A percentile compares a stretch with the other conserved stretches of the same genome.
Evolutionary conservation across 1,284 basidiomycete species (phyloP).

Genomic region (Rugosomyces carneus): DNA sequence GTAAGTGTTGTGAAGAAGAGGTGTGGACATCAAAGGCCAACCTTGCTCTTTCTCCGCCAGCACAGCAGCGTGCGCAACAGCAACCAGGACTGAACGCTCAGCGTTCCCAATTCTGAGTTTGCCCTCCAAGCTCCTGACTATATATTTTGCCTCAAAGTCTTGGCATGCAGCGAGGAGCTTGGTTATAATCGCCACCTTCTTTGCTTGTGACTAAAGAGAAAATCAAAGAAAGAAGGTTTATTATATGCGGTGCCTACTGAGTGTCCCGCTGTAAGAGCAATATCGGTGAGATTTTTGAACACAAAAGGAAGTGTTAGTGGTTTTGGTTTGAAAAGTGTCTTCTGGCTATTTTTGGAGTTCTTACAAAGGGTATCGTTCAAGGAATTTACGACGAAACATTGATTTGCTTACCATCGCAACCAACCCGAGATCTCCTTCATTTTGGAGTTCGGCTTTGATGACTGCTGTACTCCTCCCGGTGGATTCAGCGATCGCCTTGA

Average conservation of each 20-base stretch:
- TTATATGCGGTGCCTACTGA: constrained; percentile 43
- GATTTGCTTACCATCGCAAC: constrained; percentile 76
- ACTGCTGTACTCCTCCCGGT: constrained; percentile 81
- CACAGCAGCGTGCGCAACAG: constrained; percentile 82
- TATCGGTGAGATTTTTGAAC: constrained; percentile 81
- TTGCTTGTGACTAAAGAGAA: constrained; percentile 71
- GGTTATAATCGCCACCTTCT: constrained; percentile 95
- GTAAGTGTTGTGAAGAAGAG: constrained; percentile 5
- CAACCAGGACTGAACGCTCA: constrained; percentile 87
- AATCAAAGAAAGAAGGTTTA: constrained; percentile 3
- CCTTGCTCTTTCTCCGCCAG: constrained; percentile 70
- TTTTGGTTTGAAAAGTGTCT: constrained; percentile 93
- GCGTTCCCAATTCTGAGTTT: constrained; percentile 97
- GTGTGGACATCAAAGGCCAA: constrained; percentile 26
- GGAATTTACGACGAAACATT: neutral
- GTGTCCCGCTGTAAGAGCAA: constrained; percentile 80
- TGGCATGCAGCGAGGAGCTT: constrained; percentile 91
- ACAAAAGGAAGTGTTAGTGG: constrained; percentile 85
- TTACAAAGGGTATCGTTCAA: constrained; percentile 25
- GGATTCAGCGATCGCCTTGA: constrained; percentile 95
- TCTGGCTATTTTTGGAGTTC: constrained; percentile 92
- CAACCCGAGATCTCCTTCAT: constrained; percentile 90
- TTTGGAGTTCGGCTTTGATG: constrained; percentile 91
- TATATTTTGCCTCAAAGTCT: constrained; percentile 88
- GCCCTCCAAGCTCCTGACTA: constrained; percentile 93